Evolutionary conservation across 345 rosid species (phyloP), one percentile per base, ranked within the genome.

Genomic region (Dovyalis caffra): DNA sequence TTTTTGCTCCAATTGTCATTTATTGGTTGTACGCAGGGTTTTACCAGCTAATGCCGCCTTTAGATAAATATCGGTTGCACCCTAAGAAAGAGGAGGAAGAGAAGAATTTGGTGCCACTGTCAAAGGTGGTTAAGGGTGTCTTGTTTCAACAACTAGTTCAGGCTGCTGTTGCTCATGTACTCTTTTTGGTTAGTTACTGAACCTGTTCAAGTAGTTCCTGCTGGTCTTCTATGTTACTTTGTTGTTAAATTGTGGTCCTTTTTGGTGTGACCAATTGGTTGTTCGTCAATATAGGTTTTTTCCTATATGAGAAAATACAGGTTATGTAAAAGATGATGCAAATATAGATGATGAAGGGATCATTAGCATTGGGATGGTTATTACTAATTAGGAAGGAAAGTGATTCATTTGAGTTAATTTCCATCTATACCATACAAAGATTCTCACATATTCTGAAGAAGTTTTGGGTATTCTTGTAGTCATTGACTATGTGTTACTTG

Each of bases 1-100:
- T 90, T 5, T 83, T 90, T 78, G 95, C 91, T 56, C 95, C 92
- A 11, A 83, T 89, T 64, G 84, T 86, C 61, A 85, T 90, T 51
- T 88, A 90, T 77, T 90, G 92, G 95, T 60, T 90, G 58, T 88
- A 87, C 38, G 91, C 91, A 3, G 92, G 95, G 37, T 72, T 87
- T 71, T 90, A 90, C 78, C 92, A 90, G 76, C 80, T 90, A 47
- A 68, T 90, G 71, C 91, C 89, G 6, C 82, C 86, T 21, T 71
- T 87, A 82, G 87, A 86, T 73, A 78, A 83, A 66, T 89, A 83
- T 79, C 72, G 92, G 58, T 78, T 90, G 73, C 92, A 90, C 64
- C 80, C 92, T 33, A 81, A 82, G 70, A 84, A 84, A 63, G 92
- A 90, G 77, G 92, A 90, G 81, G 83, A 85, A 28, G 87, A 85